A percentile compares a stretch with the other conserved stretches of the same genome.
Conservation (phyloP, 2,329 filamentous ascomycete genomes). For the Nannizziopsis arthrosporioides region DNA sequence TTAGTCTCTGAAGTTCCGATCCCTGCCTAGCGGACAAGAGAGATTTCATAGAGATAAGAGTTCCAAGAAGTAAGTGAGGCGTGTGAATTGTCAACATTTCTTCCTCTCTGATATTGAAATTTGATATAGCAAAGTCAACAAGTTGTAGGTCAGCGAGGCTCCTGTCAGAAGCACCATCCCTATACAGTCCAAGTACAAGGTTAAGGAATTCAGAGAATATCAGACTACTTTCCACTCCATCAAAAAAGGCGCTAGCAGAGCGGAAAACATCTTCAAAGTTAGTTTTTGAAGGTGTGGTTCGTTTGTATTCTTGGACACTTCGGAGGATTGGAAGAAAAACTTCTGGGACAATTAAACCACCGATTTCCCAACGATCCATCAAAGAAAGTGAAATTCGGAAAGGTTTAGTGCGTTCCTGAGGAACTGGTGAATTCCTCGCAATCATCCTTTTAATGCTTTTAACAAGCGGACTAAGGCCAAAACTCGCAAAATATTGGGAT, state of each 20-base stretch:
- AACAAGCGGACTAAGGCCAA: conserved; percentile 63
- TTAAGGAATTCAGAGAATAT: conserved; percentile 77
- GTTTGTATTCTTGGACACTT: conserved; percentile 65
- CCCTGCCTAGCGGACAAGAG: conserved; percentile 18
- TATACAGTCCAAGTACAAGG: conserved; percentile 40
- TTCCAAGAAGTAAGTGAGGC: conserved; percentile 59
- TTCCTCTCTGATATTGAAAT: conserved; percentile 91
- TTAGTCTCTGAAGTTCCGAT: conserved; percentile 3
- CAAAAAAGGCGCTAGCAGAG: conserved; percentile 92
- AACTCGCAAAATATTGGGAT: conserved; percentile 71
- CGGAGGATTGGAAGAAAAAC: conserved; percentile 78
- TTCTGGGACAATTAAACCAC: conserved; percentile 73
- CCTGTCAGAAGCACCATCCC: conserved; percentile 38
- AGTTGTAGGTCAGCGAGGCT: conserved; percentile 54
- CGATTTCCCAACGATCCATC: conserved; percentile 98
- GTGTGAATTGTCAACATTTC: conserved; percentile 87
- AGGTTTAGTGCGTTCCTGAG: conserved; percentile 63
- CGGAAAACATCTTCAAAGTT: conserved; percentile 78
- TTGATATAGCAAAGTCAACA: conserved; percentile 66
- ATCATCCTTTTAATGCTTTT: conserved; percentile 69
- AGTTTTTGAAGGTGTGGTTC: conserved; percentile 49
- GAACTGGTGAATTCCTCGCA: conserved; percentile 40
- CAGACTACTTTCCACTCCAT: conserved; percentile 85
- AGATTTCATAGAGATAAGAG: conserved; percentile 40
- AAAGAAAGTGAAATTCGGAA: conserved; percentile 87